Percentiles rank a stretch among this genome's conserved stretches.
Conservation (phyloP, 352 stramenopile species). For the Sclerospora graminicola region DNA sequence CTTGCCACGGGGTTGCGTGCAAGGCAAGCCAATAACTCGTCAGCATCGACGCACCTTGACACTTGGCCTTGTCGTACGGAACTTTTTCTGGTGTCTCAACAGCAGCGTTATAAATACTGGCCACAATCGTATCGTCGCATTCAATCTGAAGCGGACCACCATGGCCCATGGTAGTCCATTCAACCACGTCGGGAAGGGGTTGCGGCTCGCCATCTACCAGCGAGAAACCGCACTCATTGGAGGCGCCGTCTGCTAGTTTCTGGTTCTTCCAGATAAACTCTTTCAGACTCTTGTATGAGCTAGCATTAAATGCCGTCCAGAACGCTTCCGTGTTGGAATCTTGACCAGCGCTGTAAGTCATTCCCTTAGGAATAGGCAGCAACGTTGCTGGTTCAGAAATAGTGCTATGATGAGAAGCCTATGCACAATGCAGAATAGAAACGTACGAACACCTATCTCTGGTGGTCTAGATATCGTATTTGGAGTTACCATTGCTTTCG, state of each 20-base stretch:
- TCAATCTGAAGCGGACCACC: conserved; percentile 25
- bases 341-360: conserved; percentile 20
- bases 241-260: conserved; percentile 17
- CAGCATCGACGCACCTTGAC: conserved; percentile 16
- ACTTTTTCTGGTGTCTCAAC: conserved; percentile 20
- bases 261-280: conserved; percentile 12
- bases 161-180: conserved; percentile 24
- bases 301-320: conserved; percentile 19
- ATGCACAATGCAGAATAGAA: too few species aligned
- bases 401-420: too few species aligned
- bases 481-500: too few species aligned
- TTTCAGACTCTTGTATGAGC: conserved; percentile 24
- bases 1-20: conserved; percentile 33
- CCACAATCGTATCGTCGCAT: conserved; percentile 32
- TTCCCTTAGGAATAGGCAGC: conserved; percentile 23
- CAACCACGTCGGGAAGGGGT: conserved; percentile 17
- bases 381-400: too few species aligned
- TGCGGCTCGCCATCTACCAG: conserved; percentile 18
- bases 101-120: conserved; percentile 30
- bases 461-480: too few species aligned
- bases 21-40: conserved; percentile 36
- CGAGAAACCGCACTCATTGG: conserved; percentile 17
- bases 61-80: conserved; percentile 25
- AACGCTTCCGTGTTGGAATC: conserved; percentile 20
- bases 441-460: too few species aligned